These are phyloP conservation scores for Pterocarpus macrocarpus DNA, from an alignment of 306 rosid genomes.

Conservation along the genomic window DNA sequence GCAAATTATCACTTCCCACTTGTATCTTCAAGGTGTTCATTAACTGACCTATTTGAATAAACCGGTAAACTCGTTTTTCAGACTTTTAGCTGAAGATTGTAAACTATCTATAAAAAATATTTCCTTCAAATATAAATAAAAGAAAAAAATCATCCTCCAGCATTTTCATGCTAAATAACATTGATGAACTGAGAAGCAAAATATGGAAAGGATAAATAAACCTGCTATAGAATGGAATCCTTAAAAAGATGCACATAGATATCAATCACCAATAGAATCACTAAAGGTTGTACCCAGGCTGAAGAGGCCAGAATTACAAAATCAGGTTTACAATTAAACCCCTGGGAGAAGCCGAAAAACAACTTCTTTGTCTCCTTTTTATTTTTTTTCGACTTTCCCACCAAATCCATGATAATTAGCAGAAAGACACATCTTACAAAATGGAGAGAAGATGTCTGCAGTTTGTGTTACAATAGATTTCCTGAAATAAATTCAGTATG, in stretches of 20 bases:
- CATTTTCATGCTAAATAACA: constrained; percentile 14
- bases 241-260: constrained; percentile 3
- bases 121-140: constrained; percentile 1
- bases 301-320: constrained; percentile 1
- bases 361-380: neutral
- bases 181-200: constrained; percentile 9
- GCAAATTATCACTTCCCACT: neutral
- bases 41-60: constrained; percentile 27
- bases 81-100: neutral
- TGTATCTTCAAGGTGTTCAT: constrained; percentile 34
- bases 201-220: neutral
- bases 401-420: constrained; percentile 10
- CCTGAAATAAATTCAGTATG: neutral
- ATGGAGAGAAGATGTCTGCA: constrained; percentile 2
- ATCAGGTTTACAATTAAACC: constrained; percentile 20
- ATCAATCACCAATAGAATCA: neutral
- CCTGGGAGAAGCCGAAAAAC: constrained; percentile 13
- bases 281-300: neutral
- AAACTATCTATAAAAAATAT: constrained; percentile 12
- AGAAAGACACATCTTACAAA: neutral
- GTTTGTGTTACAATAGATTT: constrained; percentile 2
- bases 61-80: neutral
- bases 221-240: neutral
- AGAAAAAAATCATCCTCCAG: neutral
- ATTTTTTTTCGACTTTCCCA: neutral